These are phyloP conservation scores for Colletotrichum orbiculare DNA, from an alignment of 2,329 filamentous ascomycete species.

Conservation along the genomic window DNA sequence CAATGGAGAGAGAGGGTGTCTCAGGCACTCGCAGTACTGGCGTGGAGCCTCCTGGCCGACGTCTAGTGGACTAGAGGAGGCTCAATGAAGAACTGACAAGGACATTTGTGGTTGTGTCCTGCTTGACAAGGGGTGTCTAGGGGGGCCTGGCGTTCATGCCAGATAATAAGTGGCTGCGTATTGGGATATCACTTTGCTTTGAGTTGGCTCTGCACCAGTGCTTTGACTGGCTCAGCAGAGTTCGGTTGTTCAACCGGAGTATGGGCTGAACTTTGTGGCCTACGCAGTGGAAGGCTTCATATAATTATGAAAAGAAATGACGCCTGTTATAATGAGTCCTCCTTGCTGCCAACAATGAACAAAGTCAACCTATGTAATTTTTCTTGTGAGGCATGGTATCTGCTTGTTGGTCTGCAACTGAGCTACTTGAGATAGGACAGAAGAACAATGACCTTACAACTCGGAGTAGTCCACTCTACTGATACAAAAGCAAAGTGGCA, in stretches of 20 bases:
- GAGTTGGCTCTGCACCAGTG: constrained; percentile 4
- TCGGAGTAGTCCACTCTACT: too few relatives aligned
- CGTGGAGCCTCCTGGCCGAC: constrained; percentile 34
- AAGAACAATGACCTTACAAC: too few relatives aligned
- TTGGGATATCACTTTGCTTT: constrained; percentile 18
- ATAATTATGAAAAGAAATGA: constrained; percentile 13
- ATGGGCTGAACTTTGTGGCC: not conserved
- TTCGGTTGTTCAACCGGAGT: constrained; percentile 13
- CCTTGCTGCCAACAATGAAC: too few relatives aligned
- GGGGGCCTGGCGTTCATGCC: too few relatives aligned
- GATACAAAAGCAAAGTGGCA: too few relatives aligned
- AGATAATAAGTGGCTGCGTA: constrained; percentile 12
- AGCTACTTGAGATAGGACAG: too few relatives aligned
- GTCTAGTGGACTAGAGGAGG: constrained; percentile 24
- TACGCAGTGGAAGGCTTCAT: constrained; percentile 6
- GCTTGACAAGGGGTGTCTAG: too few relatives aligned
- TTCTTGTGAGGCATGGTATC: too few relatives aligned
- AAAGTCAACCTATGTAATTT: too few relatives aligned
- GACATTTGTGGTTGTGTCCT: too few relatives aligned
- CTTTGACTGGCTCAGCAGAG: constrained; percentile 7
- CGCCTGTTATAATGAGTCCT: too few relatives aligned
- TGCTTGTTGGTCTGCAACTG: too few relatives aligned
- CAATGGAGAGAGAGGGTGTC: constrained; percentile 79
- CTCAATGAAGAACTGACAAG: not conserved
- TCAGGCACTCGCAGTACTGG: constrained; percentile 29